Percentiles rank a stretch among this genome's conserved stretches.
Conservation (phyloP, 768 basidiomycete genomes). For the Rhodocollybia butyracea region DNA sequence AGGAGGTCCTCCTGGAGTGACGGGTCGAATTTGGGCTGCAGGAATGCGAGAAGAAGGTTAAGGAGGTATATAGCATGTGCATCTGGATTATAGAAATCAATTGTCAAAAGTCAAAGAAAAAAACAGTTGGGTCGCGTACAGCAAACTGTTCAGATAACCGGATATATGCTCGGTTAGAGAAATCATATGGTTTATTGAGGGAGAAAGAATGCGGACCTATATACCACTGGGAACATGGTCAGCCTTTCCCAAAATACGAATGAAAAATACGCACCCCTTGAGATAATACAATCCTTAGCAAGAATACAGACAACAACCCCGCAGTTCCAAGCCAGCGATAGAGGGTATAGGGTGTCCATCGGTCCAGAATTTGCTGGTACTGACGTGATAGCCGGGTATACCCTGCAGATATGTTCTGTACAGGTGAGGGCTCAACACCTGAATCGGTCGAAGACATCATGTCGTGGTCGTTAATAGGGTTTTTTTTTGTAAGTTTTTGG, state of each 20-base stretch:
- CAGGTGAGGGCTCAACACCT: conserved; percentile 38
- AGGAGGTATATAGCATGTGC: conserved; percentile 94
- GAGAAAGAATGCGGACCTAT: conserved; percentile 8
- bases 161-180: background rate
- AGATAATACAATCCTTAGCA: conserved; percentile 79
- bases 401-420: conserved; percentile 44
- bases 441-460: conserved; percentile 50
- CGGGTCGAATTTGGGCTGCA: conserved; percentile 97
- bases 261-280: conserved; percentile 71
- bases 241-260: conserved; percentile 5
- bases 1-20: conserved; percentile 90
- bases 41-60: conserved; percentile 94
- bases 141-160: conserved; percentile 43
- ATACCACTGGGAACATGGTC: conserved; percentile 8
- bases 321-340: conserved; percentile 84
- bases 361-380: conserved; percentile 89
- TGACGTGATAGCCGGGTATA: conserved; percentile 61
- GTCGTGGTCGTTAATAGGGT: conserved; percentile 6
- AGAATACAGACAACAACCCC: conserved; percentile 70
- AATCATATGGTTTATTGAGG: background rate
- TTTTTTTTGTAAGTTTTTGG: background rate
- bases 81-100: conserved; percentile 40
- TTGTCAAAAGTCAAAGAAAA: conserved; percentile 7
- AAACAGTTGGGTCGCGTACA: conserved; percentile 62
- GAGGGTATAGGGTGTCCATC: conserved; percentile 86